Conservation (phyloP, 2,329 filamentous ascomycete genomes). For the Alternaria panax region DNA sequence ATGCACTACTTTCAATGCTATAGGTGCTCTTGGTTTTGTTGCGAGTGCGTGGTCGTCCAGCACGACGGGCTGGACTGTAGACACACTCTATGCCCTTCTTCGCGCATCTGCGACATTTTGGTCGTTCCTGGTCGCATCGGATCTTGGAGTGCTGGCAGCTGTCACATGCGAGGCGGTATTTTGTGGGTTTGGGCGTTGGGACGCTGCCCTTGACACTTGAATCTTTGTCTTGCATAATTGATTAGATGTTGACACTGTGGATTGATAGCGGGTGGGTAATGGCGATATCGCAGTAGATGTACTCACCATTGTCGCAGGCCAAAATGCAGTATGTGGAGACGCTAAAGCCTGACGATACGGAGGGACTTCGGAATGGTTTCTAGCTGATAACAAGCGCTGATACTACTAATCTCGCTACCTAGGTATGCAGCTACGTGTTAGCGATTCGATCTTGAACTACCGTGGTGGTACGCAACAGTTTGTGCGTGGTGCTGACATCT, state of each 20-base stretch:
- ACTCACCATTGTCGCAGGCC: not conserved
- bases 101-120: conserved; percentile 17
- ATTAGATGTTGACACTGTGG: not conserved
- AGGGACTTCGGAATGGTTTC: conserved; percentile 1
- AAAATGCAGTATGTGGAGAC: not conserved
- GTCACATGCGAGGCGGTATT: conserved; percentile 15
- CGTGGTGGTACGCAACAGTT: not conserved
- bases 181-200: conserved; percentile 4
- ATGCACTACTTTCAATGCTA: not conserved
- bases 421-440: not conserved
- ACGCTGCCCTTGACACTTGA: conserved; percentile 3
- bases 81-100: conserved; percentile 14
- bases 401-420: not conserved
- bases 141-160: conserved; percentile 16
- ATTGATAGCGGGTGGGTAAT: not conserved
- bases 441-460: not conserved
- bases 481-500: not conserved
- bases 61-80: conserved; percentile 13
- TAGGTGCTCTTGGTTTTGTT: conserved; percentile 7
- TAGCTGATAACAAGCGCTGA: not conserved
- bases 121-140: conserved; percentile 11
- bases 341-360: not conserved
- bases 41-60: conserved; percentile 12
- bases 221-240: conserved; percentile 4
- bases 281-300: conserved; percentile 6